These are phyloP conservation scores for Zygosaccharomyces bisporus DNA, from an alignment of 805 yeast species.

Conservation along the genomic window DNA sequence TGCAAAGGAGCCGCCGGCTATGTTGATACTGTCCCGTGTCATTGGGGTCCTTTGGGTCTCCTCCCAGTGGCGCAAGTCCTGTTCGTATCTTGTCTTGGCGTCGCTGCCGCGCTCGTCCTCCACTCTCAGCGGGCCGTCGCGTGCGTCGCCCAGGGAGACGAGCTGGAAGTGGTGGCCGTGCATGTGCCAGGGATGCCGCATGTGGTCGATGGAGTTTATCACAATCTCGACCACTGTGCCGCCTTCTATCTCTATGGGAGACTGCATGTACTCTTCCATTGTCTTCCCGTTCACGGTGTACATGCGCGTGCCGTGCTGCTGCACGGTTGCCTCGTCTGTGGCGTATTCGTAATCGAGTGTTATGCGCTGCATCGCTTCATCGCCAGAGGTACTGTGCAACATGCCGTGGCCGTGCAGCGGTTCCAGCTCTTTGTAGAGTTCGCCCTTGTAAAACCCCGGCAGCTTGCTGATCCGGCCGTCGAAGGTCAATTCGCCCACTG, in stretches of 20 bases:
- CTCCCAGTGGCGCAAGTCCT: conserved; percentile 25
- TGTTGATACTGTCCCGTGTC: conserved; percentile 58
- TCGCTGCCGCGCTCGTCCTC: conserved; percentile 36
- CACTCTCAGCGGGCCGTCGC: conserved; percentile 39
- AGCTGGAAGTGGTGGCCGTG: conserved; percentile 60
- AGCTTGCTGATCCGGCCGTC: conserved; percentile 43
- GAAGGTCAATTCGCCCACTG: conserved; percentile 33
- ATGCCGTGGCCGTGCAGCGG: conserved; percentile 10
- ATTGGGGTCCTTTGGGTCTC: conserved; percentile 44
- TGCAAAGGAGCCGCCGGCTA: conserved; percentile 55
- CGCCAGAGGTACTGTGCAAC: conserved; percentile 7
- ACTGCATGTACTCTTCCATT: conserved; percentile 51
- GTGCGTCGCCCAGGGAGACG: conserved; percentile 43
- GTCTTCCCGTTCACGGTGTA: conserved; percentile 51
- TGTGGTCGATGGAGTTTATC: conserved; percentile 62
- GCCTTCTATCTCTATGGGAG: conserved; percentile 46
- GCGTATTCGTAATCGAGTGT: conserved; percentile 48
- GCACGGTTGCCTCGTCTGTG: conserved; percentile 41
- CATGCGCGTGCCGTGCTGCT: conserved; percentile 43
- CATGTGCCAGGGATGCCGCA: conserved; percentile 62
- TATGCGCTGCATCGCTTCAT: conserved; percentile 34
- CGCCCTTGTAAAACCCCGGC: conserved; percentile 25
- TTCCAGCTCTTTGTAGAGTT: conserved; percentile 21
- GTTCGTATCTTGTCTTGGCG: conserved; percentile 39
- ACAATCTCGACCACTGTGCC: conserved; percentile 57